A percentile compares a stretch with the other conserved stretches of the same genome.
phyloP scores from a whole-genome alignment of 148 eudicot genomes.

The Agrostemma githago region DNA sequence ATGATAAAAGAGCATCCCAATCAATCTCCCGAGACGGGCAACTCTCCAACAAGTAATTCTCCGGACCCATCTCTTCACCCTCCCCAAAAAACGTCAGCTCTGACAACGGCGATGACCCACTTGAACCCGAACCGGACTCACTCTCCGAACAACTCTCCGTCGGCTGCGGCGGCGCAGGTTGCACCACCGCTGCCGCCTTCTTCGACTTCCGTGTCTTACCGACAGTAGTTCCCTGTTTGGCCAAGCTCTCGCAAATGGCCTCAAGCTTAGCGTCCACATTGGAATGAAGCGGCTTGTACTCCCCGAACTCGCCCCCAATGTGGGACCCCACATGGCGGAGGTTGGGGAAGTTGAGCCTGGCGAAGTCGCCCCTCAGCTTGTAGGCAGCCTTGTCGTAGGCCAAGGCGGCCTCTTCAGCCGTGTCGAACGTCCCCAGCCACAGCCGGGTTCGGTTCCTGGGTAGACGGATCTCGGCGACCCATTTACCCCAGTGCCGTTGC shows the following conservation, averaged over 20 bases:
- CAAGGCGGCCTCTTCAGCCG: slow-evolving; percentile 85
- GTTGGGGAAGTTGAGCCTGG: slow-evolving; percentile 81
- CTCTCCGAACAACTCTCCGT: slow-evolving; percentile 35
- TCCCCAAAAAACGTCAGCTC: slow-evolving; percentile 49
- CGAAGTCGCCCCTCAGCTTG: slow-evolving; percentile 79
- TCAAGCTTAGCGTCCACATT: slow-evolving; percentile 75
- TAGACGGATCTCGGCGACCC: slow-evolving; percentile 93
- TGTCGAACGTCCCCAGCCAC: slow-evolving; percentile 86
- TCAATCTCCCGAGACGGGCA: slow-evolving; percentile 83
- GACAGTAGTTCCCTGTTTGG: slow-evolving; percentile 37
- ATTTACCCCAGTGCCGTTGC: slow-evolving; percentile 94
- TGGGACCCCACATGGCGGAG: slow-evolving; percentile 62
- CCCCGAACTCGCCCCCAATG: slow-evolving; percentile 36
- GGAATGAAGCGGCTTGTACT: slow-evolving; percentile 75
- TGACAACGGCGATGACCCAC: slow-evolving; percentile 57
- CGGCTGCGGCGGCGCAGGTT: neutral
- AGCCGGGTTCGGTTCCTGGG: slow-evolving; percentile 87
- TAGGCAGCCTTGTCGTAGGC: slow-evolving; percentile 95
- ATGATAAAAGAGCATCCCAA: slow-evolving; percentile 58
- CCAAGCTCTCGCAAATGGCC: slow-evolving; percentile 62
- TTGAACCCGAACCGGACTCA: slow-evolving; percentile 36
- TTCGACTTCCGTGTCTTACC: slow-evolving; percentile 25
- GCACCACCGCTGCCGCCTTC: slow-evolving; percentile 1
- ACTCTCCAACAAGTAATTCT: slow-evolving; percentile 39
- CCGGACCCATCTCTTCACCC: slow-evolving; percentile 36